phyloP scores from a whole-genome alignment of 345 rosid species.

The Pugionium dolabratum region DNA sequence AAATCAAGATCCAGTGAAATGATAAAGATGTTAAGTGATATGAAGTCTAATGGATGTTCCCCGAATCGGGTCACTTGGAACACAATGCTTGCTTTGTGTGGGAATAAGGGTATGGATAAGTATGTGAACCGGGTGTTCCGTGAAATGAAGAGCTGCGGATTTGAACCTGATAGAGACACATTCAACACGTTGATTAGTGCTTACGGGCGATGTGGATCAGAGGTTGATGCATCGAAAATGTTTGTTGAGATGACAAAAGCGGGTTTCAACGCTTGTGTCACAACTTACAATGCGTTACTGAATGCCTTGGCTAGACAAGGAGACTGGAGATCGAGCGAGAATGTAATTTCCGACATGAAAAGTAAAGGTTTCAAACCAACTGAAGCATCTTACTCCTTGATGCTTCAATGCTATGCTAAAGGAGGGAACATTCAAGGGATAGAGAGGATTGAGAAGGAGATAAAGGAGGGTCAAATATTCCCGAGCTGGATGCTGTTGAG shows the following conservation, averaged over 20 bases:
- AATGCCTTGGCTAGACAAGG: slow-evolving; percentile 84
- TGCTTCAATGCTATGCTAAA: slow-evolving; percentile 79
- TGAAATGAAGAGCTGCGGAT: slow-evolving; percentile 91
- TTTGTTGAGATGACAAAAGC: slow-evolving; percentile 71
- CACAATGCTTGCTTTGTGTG: slow-evolving; percentile 81
- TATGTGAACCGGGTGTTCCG: slow-evolving; percentile 63
- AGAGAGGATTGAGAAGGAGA: slow-evolving; percentile 64
- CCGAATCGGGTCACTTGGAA: slow-evolving; percentile 94
- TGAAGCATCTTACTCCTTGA: slow-evolving; percentile 71
- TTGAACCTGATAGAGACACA: slow-evolving; percentile 86
- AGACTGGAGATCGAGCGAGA: slow-evolving; percentile 77
- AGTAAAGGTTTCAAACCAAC: slow-evolving; percentile 74
- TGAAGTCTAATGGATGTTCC: slow-evolving; percentile 76
- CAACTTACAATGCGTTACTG: slow-evolving; percentile 84
- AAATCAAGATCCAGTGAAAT: slow-evolving; percentile 65
- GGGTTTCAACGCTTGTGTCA: slow-evolving; percentile 73
- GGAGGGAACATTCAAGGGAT: slow-evolving; percentile 70
- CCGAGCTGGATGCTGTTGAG: slow-evolving; percentile 96
- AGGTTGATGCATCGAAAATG: slow-evolving; percentile 67
- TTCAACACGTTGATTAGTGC: slow-evolving; percentile 83
- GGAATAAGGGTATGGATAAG: slow-evolving; percentile 65
- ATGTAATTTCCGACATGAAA: slow-evolving; percentile 68
- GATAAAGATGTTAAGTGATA: slow-evolving; percentile 69
- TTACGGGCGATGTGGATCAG: slow-evolving; percentile 80
- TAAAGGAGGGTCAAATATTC: slow-evolving; percentile 61